Percentiles rank a stretch among this genome's conserved stretches.
phyloP scores from a whole-genome alignment of 179 eudicot genomes.

The Dionaea muscipula region DNA sequence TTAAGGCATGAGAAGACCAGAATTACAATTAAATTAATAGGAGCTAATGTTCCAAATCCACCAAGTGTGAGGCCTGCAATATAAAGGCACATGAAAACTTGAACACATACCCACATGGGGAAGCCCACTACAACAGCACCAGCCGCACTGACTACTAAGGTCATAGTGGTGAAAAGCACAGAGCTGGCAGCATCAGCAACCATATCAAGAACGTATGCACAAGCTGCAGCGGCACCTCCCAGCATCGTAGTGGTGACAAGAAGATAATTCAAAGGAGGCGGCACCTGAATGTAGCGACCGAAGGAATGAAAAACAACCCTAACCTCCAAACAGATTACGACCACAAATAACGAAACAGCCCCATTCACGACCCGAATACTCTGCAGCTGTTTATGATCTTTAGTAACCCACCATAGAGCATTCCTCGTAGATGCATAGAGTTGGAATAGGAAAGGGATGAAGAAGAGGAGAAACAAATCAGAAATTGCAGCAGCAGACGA shows the following conservation, averaged over 20 bases:
- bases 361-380: conserved; percentile 66
- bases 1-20: too few species aligned
- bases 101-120: conserved; percentile 62
- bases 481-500: conserved; percentile 47
- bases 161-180: conserved; percentile 53
- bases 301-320: conserved; percentile 88
- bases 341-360: conserved; percentile 55
- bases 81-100: background rate
- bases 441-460: conserved; percentile 62
- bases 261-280: conserved; percentile 64
- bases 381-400: conserved; percentile 47
- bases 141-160: conserved; percentile 65
- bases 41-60: too few species aligned
- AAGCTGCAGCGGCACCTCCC: conserved; percentile 79
- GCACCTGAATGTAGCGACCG: conserved; percentile 81
- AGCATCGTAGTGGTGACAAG: conserved; percentile 79
- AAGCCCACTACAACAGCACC: conserved; percentile 87
- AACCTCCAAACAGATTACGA: conserved; percentile 67
- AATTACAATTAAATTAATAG: too few species aligned
- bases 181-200: conserved; percentile 58
- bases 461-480: conserved; percentile 70
- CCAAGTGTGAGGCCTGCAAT: too few species aligned
- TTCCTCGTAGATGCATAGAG: conserved; percentile 81
- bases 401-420: conserved; percentile 85
- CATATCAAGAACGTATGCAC: conserved; percentile 73